Base-by-base conservation (phyloP, 352 stramenopile species). In the Globisporangium abappressorium region DNA sequence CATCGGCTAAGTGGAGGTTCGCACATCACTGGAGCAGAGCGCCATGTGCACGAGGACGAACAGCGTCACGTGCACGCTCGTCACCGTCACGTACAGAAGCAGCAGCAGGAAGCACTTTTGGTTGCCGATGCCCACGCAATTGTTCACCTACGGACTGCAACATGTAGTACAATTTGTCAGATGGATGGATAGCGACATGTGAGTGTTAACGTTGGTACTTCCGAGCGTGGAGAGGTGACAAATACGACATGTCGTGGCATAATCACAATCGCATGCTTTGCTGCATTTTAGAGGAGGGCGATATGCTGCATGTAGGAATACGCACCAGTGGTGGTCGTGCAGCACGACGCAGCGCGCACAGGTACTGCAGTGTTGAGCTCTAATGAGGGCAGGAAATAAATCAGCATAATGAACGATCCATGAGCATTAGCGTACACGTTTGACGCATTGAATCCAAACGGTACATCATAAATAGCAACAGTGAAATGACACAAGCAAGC, bases 291-390 rank as follows among this genome's bases (percentile, higher is more conserved):
- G 38, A 49, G 18, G 6, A n/a, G 14, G 41, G 1, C 14, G 15
- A 49, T 49, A 49, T 20, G 41, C 14, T 20, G 5, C 15, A n/a
- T 22, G 18, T 9, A 43, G 9, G 2, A 64, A 34, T 53, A 71
- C 80, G 60, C 69, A 95, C 87, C 87, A 95, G 65, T 95, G 88
- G 47, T 94, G 88, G 66, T 94, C 88, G 65, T 92, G 82, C 11
- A 95, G 73, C 20, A 93, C 76, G 54, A 95, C 77, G 64, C 88
- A 95, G 20, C 81, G 70, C 56, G 85, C 72, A 64, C 88, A 95
- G 0, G 83, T 91, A 64, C 85, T 71, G 66, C 88, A 95, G 58
- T 95, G 88, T 60, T 83, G 80, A 12, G 85, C 85, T 70, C 88
- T 95, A 51, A 51, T 94, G 24, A 51, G 2, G 57, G 11, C 38